Conservation (phyloP, 345 rosid genomes). For the Lenwebbia sp. region DNA sequence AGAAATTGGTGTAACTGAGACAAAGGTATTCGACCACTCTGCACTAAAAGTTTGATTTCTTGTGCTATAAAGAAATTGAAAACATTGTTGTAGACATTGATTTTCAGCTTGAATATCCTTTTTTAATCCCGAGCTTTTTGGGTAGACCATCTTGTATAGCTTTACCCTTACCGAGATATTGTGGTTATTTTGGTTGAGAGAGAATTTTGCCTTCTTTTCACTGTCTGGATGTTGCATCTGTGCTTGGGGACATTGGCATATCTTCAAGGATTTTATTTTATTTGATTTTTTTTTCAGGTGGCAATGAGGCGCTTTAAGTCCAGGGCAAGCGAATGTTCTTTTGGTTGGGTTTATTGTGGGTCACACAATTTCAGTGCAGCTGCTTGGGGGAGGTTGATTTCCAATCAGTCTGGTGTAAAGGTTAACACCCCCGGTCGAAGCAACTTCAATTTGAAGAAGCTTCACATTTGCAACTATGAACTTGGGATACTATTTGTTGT, state of each 20-base stretch:
- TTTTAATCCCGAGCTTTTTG: background rate
- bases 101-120: background rate
- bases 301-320: conserved; percentile 63
- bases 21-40: background rate
- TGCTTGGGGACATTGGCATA: background rate
- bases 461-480: conserved; percentile 81
- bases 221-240: background rate
- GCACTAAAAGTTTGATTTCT: background rate
- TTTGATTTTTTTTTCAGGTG: conserved; percentile 29
- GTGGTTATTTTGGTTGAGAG: background rate
- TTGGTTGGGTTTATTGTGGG: conserved; percentile 89
- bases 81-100: background rate
- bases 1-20: background rate
- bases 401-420: conserved; percentile 21
- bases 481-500: conserved; percentile 74
- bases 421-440: conserved; percentile 14
- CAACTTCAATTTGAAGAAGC: conserved; percentile 17
- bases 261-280: background rate
- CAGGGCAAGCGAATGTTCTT: conserved; percentile 29
- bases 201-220: background rate
- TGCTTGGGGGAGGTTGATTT: conserved; percentile 80
- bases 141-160: no score
- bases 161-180: no score
- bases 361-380: conserved; percentile 93
- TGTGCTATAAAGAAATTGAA: background rate